These are phyloP conservation scores for Penicillium riverlandense DNA, from an alignment of 495 filamentous ascomycete genomes.

Conservation along the genomic window DNA sequence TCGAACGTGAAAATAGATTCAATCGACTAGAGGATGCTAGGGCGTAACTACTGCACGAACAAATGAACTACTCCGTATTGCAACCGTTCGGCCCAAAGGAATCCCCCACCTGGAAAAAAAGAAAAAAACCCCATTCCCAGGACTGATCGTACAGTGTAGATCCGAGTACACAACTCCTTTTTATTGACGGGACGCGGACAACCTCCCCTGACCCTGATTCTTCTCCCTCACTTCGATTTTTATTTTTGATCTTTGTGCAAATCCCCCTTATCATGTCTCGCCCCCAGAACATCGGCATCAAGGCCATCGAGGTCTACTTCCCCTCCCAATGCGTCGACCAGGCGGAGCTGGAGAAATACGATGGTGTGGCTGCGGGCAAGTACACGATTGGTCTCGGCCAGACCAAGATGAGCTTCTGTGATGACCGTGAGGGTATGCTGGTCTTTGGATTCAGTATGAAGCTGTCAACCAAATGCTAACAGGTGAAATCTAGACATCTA, in stretches of 20 bases:
- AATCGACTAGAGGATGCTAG: too few relatives aligned
- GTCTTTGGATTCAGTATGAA: neutral
- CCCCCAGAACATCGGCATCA: conserved; percentile 97
- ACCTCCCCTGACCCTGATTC: neutral
- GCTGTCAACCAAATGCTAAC: too few relatives aligned
- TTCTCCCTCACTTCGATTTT: neutral
- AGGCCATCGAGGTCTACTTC: conserved; percentile 99
- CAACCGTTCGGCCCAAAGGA: conserved; percentile 11
- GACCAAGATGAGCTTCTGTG: conserved; percentile 99
- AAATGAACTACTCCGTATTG: neutral
- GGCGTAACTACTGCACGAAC: neutral
- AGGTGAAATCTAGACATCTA: conserved; percentile 71
- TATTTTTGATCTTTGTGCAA: too few relatives aligned
- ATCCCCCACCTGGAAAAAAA: conserved; percentile 4
- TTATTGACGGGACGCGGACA: neutral
- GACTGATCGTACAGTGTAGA: conserved; percentile 29
- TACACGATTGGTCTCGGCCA: conserved; percentile 99
- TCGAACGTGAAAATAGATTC: too few relatives aligned
- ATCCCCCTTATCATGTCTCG: conserved; percentile 62
- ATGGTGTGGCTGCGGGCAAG: conserved; percentile 89
- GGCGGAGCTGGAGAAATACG: conserved; percentile 92
- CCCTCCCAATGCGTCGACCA: conserved; percentile 93
- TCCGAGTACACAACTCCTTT: conserved; percentile 20
- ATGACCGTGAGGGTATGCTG: conserved; percentile 87
- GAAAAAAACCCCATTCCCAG: conserved; percentile 4